Evolutionary conservation across 1,139 yeast species (phyloP).

Genomic region (Lodderomyces elongisporus): DNA sequence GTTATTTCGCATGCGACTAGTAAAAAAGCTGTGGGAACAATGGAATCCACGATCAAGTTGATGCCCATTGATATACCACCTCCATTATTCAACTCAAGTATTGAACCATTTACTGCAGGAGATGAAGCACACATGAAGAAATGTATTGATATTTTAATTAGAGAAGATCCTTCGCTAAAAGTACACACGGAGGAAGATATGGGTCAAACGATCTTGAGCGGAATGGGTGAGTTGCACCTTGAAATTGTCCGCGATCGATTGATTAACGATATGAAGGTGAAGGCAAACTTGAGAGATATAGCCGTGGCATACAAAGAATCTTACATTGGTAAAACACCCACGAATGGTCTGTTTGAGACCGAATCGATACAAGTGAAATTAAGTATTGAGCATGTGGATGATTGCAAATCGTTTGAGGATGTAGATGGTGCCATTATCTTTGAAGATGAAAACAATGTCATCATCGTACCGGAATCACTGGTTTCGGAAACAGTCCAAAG

Average conservation of each 20-base stretch:
- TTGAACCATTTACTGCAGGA: constrained; percentile 81
- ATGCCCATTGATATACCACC: constrained; percentile 85
- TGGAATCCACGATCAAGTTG: constrained; percentile 50
- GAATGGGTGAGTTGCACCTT: constrained; percentile 94
- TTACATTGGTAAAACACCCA: constrained; percentile 18
- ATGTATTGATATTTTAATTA: constrained; percentile 57
- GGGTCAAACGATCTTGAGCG: constrained; percentile 83
- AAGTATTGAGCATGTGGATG: constrained; percentile 49
- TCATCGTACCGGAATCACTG: constrained; percentile 27
- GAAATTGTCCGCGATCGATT: constrained; percentile 83
- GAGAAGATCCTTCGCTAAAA: constrained; percentile 55
- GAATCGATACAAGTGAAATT: constrained; percentile 31
- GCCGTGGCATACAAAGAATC: constrained; percentile 89
- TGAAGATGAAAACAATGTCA: constrained; percentile 35
- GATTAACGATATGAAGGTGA: constrained; percentile 74
- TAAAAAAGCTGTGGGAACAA: constrained; percentile 44
- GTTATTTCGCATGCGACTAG: constrained; percentile 51
- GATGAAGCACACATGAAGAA: constrained; percentile 67
- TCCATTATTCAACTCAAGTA: constrained; percentile 82
- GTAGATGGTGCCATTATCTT: constrained; percentile 36
- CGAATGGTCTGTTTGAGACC: constrained; percentile 8
- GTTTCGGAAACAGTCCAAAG: constrained; percentile 22
- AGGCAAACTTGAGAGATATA: constrained; percentile 72
- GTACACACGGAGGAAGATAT: constrained; percentile 64
- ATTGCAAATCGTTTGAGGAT: constrained; percentile 32